Evolutionary conservation across 2,329 filamentous ascomycete genomes (phyloP).

Genomic region (Fusarium burgessii): DNA sequence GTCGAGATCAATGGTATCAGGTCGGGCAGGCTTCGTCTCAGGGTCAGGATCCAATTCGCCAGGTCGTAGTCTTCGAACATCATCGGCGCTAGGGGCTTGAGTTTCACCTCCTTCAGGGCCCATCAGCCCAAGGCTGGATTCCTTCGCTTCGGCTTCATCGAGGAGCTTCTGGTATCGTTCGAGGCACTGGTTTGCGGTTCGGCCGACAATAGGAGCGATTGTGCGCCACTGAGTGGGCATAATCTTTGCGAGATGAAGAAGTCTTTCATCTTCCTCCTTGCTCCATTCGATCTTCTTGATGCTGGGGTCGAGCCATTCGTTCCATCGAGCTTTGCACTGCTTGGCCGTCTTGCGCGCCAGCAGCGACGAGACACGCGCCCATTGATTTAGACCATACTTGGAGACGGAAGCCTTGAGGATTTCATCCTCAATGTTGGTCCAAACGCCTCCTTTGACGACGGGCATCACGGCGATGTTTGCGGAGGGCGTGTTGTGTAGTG

Average conservation of each 20-base stretch:
- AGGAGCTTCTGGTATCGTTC: slow-evolving; percentile 97
- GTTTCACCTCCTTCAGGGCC: slow-evolving; percentile 90
- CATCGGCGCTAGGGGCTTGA: slow-evolving; percentile 88
- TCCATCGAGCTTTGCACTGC: slow-evolving; percentile 99
- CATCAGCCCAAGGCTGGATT: slow-evolving; percentile 84
- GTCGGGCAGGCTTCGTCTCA: slow-evolving; percentile 93
- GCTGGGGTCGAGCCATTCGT: slow-evolving; percentile 96
- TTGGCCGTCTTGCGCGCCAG: slow-evolving; percentile 98
- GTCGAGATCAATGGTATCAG: slow-evolving; percentile 97
- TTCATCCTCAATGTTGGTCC: slow-evolving; percentile 88
- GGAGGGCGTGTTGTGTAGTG: slow-evolving; percentile 31
- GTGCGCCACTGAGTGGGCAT: slow-evolving; percentile 99
- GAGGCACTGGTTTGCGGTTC: slow-evolving; percentile 96
- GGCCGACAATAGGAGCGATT: slow-evolving; percentile 94
- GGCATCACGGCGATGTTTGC: slow-evolving; percentile 64
- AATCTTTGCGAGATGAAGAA: slow-evolving; percentile 95
- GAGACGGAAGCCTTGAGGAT: slow-evolving; percentile 96
- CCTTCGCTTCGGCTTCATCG: slow-evolving; percentile 93
- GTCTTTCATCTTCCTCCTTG: slow-evolving; percentile 97
- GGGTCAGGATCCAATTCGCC: slow-evolving; percentile 98
- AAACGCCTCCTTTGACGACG: slow-evolving; percentile 80
- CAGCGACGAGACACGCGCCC: slow-evolving; percentile 97
- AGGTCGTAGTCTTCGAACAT: slow-evolving; percentile 87
- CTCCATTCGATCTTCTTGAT: slow-evolving; percentile 99
- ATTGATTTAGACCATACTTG: slow-evolving; percentile 96